phyloP scores from a whole-genome alignment of 768 basidiomycete species.

The Sutorius australiensis region DNA sequence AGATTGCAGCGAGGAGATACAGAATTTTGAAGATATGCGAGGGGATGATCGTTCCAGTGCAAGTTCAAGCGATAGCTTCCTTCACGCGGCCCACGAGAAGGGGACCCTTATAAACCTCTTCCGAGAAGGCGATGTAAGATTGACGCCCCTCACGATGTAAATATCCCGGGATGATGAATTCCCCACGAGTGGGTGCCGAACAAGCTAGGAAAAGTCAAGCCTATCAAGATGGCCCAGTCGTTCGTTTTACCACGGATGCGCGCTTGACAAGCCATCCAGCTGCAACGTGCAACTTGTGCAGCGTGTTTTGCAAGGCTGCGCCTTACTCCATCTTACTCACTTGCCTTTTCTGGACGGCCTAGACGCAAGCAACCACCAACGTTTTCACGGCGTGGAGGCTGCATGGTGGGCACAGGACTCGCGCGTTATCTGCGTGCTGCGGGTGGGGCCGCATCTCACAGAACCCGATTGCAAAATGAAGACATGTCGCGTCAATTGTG shows the following conservation, averaged over 20 bases:
- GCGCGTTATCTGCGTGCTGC: background rate
- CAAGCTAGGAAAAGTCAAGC: slow-evolving; percentile 1
- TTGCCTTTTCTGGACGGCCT: slow-evolving; percentile 25
- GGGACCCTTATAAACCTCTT: slow-evolving; percentile 25
- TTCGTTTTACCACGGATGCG: slow-evolving; percentile 4
- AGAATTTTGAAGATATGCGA: slow-evolving; percentile 25
- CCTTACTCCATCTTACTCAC: slow-evolving; percentile 20
- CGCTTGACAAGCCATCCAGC: slow-evolving; percentile 11
- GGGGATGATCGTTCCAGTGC: slow-evolving; percentile 12
- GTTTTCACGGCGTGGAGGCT: slow-evolving; percentile 15
- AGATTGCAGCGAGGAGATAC: slow-evolving; percentile 18
- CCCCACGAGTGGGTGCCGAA: slow-evolving; percentile 20
- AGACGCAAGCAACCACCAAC: slow-evolving; percentile 4
- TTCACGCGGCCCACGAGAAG: slow-evolving; percentile 9
- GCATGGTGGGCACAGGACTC: slow-evolving; percentile 20
- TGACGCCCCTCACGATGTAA: slow-evolving; percentile 8
- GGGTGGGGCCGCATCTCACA: background rate
- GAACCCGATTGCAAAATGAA: slow-evolving; percentile 3
- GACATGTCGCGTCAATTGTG: slow-evolving; percentile 9
- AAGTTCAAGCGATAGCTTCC: slow-evolving; percentile 12
- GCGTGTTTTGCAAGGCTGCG: slow-evolving; percentile 25
- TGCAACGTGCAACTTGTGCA: slow-evolving; percentile 19
- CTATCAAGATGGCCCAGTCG: slow-evolving; percentile 7
- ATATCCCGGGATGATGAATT: slow-evolving; percentile 12
- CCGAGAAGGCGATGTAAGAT: slow-evolving; percentile 27